Evolutionary conservation across 2,329 filamentous ascomycete genomes (phyloP).

Genomic region (Colletotrichum falcatum): DNA sequence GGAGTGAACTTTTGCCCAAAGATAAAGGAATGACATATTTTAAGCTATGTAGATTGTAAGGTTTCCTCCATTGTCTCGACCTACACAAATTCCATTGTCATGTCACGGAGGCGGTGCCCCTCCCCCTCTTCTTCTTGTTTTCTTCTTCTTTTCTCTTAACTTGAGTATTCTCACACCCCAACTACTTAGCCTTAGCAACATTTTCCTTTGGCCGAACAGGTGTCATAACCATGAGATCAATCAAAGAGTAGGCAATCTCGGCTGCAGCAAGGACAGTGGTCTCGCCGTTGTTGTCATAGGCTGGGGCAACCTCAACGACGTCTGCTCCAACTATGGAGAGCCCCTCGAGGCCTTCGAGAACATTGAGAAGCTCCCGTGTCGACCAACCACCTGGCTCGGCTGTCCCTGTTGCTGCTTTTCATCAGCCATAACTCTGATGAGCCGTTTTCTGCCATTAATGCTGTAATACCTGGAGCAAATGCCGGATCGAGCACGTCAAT

Average conservation of each 20-base stretch:
- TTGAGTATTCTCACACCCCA: not conserved
- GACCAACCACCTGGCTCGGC: conserved; percentile 87
- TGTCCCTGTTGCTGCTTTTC: conserved; percentile 72
- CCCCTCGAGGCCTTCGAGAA: conserved; percentile 77
- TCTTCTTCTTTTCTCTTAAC: not conserved
- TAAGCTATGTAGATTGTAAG: no score
- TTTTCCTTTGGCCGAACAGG: conserved; percentile 44
- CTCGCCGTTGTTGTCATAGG: conserved; percentile 80
- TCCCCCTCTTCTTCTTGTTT: no score
- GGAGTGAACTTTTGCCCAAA: not conserved
- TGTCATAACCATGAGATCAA: conserved; percentile 71
- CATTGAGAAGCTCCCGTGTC: conserved; percentile 79
- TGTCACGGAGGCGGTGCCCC: not conserved
- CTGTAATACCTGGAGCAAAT: conserved; percentile 64
- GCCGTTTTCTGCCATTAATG: not conserved
- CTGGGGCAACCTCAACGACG: conserved; percentile 83
- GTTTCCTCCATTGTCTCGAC: not conserved
- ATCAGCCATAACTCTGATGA: not conserved
- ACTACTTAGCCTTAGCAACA: not conserved
- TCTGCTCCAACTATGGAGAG: conserved; percentile 83
- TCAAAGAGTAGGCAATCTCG: conserved; percentile 78
- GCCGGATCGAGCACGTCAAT: conserved; percentile 85
- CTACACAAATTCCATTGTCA: not conserved
- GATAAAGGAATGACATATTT: not conserved
- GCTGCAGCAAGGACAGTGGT: conserved; percentile 79